Percentiles rank a stretch among this genome's conserved stretches.
phyloP scores from a whole-genome alignment of 768 basidiomycete genomes.

The Clathrus columnatus region DNA sequence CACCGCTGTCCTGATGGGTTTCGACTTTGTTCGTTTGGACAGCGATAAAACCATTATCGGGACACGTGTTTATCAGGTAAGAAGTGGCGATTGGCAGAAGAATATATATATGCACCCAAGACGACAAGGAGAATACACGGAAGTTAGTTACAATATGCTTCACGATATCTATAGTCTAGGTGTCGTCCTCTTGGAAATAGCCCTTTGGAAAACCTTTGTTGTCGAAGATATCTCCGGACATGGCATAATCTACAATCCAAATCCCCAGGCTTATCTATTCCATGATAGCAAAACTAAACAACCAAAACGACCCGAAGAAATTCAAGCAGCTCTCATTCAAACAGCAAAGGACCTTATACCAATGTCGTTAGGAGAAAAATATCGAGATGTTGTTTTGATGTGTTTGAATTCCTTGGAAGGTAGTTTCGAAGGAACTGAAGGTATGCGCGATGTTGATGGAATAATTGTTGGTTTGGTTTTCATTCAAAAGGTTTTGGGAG shows the following conservation, averaged over 20 bases:
- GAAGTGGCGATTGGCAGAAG: not conserved
- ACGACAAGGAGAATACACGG: not conserved
- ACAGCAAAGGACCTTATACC: not conserved
- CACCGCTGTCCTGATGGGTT: not conserved
- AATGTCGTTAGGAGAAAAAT: not conserved
- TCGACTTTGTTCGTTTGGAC: slow-evolving; percentile 1
- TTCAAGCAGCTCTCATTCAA: not conserved
- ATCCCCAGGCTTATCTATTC: not conserved
- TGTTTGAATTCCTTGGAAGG: not conserved
- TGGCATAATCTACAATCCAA: not conserved
- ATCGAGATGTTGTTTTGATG: not conserved
- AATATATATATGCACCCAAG: slow-evolving; percentile 1
- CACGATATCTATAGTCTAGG: slow-evolving; percentile 5
- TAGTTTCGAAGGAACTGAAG: not conserved
- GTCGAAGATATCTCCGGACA: not conserved
- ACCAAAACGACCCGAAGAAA: not conserved
- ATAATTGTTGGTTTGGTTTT: not conserved
- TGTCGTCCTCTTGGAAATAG: slow-evolving; percentile 4
- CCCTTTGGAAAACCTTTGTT: slow-evolving; percentile 4
- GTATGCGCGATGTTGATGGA: not conserved
- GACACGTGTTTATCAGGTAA: too few relatives aligned
- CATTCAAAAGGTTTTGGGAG: not conserved
- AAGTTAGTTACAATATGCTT: not conserved
- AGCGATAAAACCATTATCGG: not conserved
- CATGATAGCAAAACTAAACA: not conserved